phyloP scores from a whole-genome alignment of 2,329 filamentous ascomycete species.

The Alternaria angustiovoidea region DNA sequence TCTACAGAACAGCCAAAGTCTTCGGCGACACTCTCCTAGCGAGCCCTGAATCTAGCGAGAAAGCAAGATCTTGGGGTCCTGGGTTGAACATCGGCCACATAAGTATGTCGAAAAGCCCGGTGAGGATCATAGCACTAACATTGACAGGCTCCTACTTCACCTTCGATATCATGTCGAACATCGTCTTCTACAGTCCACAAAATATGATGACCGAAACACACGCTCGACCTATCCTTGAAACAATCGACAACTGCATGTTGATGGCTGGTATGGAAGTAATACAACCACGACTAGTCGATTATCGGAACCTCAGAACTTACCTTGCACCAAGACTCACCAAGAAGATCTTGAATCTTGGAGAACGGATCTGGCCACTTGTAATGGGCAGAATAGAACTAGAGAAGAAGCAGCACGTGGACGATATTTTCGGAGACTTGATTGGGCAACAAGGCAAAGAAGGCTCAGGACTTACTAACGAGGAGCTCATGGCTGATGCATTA shows the following conservation, averaged over 20 bases:
- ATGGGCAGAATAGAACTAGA: conserved; percentile 1
- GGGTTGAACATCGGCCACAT: not conserved
- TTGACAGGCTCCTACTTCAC: conserved; percentile 4
- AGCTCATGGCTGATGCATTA: conserved; percentile 1
- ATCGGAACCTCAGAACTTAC: not conserved
- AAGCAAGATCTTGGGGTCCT: not conserved
- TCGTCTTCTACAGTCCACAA: not conserved
- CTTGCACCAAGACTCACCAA: not conserved
- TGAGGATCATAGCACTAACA: not conserved
- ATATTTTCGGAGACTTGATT: conserved; percentile 1
- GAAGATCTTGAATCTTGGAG: not conserved
- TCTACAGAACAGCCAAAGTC: not conserved
- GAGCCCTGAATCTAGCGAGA: not conserved
- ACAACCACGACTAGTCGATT: not conserved
- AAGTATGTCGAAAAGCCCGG: not conserved
- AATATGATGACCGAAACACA: not conserved
- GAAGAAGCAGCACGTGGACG: conserved; percentile 1
- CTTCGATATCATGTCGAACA: conserved; percentile 12
- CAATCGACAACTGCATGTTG: not conserved
- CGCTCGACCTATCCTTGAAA: not conserved
- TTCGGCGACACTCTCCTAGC: conserved; percentile 1
- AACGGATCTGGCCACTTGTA: not conserved
- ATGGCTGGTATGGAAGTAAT: not conserved
- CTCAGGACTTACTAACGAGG: not conserved
- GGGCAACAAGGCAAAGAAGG: not conserved